Base-by-base conservation (phyloP, 129 eudicot species). In the Saposhnikovia divaricata region DNA sequence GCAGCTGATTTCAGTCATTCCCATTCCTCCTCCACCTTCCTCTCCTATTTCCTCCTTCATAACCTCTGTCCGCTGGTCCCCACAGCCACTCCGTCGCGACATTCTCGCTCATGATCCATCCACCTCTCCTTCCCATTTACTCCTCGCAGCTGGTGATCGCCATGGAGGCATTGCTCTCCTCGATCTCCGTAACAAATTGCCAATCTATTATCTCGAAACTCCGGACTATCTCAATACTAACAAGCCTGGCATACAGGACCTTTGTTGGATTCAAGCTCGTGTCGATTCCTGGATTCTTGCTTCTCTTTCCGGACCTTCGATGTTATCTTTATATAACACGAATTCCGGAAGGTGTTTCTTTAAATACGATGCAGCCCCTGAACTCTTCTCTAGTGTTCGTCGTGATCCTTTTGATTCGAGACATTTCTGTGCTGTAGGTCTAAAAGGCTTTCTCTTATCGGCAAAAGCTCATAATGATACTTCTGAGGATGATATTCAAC, bases 361-460 rank as follows among this genome's bases (percentile, higher is more conserved):
- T 80, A 92, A 85, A 77, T 92, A 90, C 85, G 97, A 95, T 34
- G 97, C 94, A 25, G 78, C 82, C 0, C 88, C 91, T 50, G 99
- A 95, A 50, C 65, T 80, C 40, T 83, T 95, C 65, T 90, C 97
- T 0, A 89, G 95, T 43, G 77, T 92, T 3, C 84, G 85, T 7
- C 89, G 97, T 13, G 96, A 95, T 46, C 99, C 99, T 3, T 95
- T 92, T 48, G 99, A 95, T 89, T 85, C 92, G 21, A 86, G 97
- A 40, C 91, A 87, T 81, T 85, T 92, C 71, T 88, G 93, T 69
- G 93, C 85, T 12, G 39, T 95, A 72, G 95, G 97, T 6, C 80
- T 95, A 7, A 90, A 87, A 78, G 99, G 99, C 19, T 83, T 87
- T 5, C 74, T 95, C 55, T 77, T 90, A n/a, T 87, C 93, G 4